Base-by-base conservation (phyloP, 2,329 filamentous ascomycete genomes). In the Pyrenochaeta sp. region DNA sequence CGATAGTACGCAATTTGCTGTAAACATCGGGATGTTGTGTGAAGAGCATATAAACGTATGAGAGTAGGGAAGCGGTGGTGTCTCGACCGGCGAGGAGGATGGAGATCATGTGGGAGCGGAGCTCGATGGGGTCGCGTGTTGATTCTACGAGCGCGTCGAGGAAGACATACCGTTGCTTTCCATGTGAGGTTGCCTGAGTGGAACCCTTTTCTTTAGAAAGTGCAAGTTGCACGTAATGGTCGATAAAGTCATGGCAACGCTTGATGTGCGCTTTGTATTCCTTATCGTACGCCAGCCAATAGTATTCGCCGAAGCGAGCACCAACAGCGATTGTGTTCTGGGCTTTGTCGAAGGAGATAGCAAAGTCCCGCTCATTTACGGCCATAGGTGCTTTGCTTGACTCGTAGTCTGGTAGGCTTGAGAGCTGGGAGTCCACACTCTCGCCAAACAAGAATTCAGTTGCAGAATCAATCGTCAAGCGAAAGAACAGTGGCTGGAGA, bases 61-160 rank as follows among this genome's bases (percentile, higher is more conserved):
- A 90, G 0, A 97, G 82, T 0, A 90, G 90, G 1, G 82, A 85
- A 29, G 92, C 92, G 0, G 93, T 97, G 14, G 92, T 96, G 74
- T 97, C 93, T 35, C 90, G 84, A 7, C 91, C 92, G 1, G 93
- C 93, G 7, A 97, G 83, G 2, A 97, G 83, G 17, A 97, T 85
- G 40, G 89, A 88, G 12, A 95, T 83, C 41, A 96, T 81, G 74
- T 97, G 92, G 73, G 96, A 90, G 29, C 92, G 90, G 14, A 97
- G 83, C 2, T 92, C 85, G 42, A 82, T 83, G 21, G 77, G 74
- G 53, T 82, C 77, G 33, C 89, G 85, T 0, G 92, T 96, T 74
- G 90, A 91, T 44, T 85, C 82, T 37, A 90, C 91, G 1, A 97
- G 83, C 20, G 90, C 90, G 74, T 96, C 89, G 14, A 97, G 82